phyloP scores from a whole-genome alignment of 208 protist genomes.

The Spongospora subterranea region DNA sequence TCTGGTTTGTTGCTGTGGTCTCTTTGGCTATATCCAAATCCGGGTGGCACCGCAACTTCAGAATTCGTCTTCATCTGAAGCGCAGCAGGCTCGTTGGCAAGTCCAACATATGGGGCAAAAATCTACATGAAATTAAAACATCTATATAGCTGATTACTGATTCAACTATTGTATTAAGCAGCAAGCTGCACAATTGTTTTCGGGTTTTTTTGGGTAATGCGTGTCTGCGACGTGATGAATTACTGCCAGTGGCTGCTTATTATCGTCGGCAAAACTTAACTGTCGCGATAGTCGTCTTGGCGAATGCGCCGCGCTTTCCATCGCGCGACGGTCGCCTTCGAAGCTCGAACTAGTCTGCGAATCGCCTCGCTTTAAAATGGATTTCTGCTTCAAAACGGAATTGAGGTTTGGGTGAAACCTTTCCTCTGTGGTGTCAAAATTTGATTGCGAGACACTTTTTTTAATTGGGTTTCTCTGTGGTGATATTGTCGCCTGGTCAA shows the following conservation, averaged over 20 bases:
- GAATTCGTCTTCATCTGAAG: too few species aligned
- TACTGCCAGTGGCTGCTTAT: conserved; percentile 18
- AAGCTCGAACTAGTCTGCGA: not conserved
- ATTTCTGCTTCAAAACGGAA: not conserved
- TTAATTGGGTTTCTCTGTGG: not conserved
- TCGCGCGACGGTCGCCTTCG: not conserved
- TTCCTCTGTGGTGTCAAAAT: not conserved
- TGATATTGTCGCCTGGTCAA: not conserved
- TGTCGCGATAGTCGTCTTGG: not conserved
- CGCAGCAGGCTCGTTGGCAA: too few species aligned
- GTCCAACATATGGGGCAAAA: not conserved
- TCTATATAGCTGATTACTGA: not conserved
- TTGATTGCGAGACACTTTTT: not conserved
- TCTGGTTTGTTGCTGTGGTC: not conserved
- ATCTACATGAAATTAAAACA: not conserved
- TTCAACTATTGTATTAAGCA: conserved; percentile 44
- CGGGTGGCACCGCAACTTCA: too few species aligned
- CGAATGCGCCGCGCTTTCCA: not conserved
- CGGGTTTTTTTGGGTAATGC: not conserved
- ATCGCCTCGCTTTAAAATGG: not conserved
- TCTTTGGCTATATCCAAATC: not conserved
- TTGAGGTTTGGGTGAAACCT: not conserved
- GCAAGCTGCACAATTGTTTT: not conserved
- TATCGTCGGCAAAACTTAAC: conserved; percentile 41
- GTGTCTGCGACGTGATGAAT: conserved; percentile 49